Conservation (phyloP, 495 filamentous ascomycete genomes). For the Aspergillus heteromorphus region DNA sequence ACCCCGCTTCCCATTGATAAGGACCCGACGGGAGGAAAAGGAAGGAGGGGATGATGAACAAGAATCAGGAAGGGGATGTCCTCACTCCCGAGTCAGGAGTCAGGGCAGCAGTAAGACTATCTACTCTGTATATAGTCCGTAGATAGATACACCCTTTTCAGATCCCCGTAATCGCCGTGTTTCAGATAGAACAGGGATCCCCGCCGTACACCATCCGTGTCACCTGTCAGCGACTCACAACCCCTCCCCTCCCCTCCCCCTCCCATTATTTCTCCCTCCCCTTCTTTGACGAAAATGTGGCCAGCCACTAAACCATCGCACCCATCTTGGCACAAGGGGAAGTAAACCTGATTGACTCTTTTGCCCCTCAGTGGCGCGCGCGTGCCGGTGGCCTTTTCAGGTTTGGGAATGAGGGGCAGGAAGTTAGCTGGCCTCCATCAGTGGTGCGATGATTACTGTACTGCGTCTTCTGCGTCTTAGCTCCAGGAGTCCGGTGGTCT, state of each 20-base stretch:
- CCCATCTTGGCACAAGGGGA: conserved; percentile 1
- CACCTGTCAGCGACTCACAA: neutral
- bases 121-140: no score
- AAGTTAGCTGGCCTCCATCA: neutral
- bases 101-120: no score
- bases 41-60: neutral
- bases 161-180: neutral
- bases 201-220: neutral
- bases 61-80: no score
- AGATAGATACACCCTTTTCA: no score
- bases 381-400: neutral
- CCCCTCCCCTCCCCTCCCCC: neutral
- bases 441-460: neutral
- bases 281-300: neutral
- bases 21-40: neutral
- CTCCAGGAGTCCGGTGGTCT: neutral
- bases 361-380: conserved; percentile 1
- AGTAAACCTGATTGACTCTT: conserved; percentile 1
- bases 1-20: neutral
- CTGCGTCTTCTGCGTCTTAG: neutral
- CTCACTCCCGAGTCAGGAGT: no score
- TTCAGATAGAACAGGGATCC: neutral
- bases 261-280: no score
- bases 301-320: neutral
- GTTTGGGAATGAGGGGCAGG: neutral